Conservation (phyloP, 306 rosid species). For the Gastrolobium villosum region DNA sequence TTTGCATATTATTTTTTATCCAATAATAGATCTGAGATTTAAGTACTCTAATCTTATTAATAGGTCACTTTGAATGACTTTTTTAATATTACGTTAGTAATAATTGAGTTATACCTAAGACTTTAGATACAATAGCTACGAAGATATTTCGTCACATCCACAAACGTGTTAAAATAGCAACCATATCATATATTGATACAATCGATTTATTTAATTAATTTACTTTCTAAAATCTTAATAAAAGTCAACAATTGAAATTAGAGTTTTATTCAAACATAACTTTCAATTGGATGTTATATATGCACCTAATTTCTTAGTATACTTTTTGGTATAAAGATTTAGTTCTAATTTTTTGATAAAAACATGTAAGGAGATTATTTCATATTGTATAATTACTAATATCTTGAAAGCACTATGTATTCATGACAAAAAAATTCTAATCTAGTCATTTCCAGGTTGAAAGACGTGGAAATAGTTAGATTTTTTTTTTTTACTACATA, state of each 20-base stretch:
- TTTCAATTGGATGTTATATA: background rate
- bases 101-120: background rate
- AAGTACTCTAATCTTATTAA: too few species aligned
- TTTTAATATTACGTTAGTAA: background rate
- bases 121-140: background rate
- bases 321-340: background rate
- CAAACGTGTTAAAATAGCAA: background rate
- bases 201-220: background rate
- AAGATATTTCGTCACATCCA: background rate
- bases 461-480: too few species aligned
- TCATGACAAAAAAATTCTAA: too few species aligned
- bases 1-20: background rate
- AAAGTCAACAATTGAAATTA: conserved; percentile 1
- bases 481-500: too few species aligned
- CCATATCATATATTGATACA: background rate
- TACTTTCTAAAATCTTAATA: background rate
- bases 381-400: too few species aligned
- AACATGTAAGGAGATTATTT: too few species aligned
- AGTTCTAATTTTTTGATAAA: background rate
- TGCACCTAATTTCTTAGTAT: background rate
- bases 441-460: too few species aligned
- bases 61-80: background rate
- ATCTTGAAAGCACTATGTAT: too few species aligned
- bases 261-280: conserved; percentile 26
- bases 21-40: too few species aligned